Conservation (phyloP, 441 rosid genomes). For the Cnidoscolus chayamansa region DNA sequence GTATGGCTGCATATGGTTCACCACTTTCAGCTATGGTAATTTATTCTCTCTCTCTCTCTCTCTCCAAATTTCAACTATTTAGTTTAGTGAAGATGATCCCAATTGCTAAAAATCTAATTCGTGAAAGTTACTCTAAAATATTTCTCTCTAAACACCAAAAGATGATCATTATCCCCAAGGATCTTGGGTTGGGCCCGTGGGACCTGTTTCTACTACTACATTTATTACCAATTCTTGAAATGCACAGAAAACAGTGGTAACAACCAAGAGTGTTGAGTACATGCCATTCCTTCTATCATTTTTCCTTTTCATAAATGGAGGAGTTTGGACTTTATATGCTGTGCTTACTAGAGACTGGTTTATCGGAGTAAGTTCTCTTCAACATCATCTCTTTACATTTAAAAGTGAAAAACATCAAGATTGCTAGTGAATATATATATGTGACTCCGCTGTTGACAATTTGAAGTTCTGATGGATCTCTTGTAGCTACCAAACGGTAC, state of each 20-base stretch:
- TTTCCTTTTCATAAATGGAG: constrained; percentile 49
- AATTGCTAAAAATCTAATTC: too few relatives aligned
- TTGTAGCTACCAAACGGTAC: constrained; percentile 48
- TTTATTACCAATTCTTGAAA: background rate
- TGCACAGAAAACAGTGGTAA: constrained; percentile 47
- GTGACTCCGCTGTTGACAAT: too few relatives aligned
- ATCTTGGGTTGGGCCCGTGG: too few relatives aligned
- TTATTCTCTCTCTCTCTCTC: too few relatives aligned
- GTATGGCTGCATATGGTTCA: constrained; percentile 48
- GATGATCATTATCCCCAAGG: too few relatives aligned
- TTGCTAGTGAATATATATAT: too few relatives aligned
- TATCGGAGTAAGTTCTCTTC: constrained; percentile 40
- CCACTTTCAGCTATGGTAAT: constrained; percentile 62
- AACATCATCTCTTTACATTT: background rate
- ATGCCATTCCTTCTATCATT: constrained; percentile 63
- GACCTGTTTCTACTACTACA: too few relatives aligned
- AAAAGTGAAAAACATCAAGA: too few relatives aligned
- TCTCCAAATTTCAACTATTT: background rate
- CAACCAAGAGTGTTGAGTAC: constrained; percentile 48
- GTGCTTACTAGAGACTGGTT: constrained; percentile 41
- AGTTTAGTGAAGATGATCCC: too few relatives aligned
- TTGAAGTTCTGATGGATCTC: background rate
- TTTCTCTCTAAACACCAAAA: too few relatives aligned
- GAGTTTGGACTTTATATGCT: constrained; percentile 50
- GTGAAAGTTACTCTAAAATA: too few relatives aligned